Base-by-base conservation (phyloP, 2,329 filamentous ascomycete species). In the Niveomyces coronatus region DNA sequence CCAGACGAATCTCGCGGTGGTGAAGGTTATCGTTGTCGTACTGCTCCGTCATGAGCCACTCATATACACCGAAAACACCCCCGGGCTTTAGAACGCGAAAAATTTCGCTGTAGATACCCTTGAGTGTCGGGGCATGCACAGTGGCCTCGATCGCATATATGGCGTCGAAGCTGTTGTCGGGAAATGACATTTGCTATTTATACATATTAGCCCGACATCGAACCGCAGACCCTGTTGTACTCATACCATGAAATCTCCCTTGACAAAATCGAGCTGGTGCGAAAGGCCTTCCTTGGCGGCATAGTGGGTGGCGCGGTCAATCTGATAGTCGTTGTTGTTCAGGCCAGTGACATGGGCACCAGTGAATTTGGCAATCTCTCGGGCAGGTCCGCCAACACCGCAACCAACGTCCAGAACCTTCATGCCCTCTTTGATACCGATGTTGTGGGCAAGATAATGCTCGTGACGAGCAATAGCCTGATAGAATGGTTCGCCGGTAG, bases 321-420 rank as follows among this genome's bases (percentile, higher is more conserved):
- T 94, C 67, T 96, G 91, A 70, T 98, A 98, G 67, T 95, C 86
- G 64, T 96, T 96, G 78, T 95, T 96, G 78, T 96, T 98, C 59
- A 96, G 67, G 30, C 91, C 91, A 17, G 86, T 82, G 46, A 96
- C 75, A 52, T 95, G 86, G 51, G 77, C 82, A 44, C 85, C 89
- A 9, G 85, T 82, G 67, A 98, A 98, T 66, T 93, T 93, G 65
- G 85, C 85, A 53, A 98, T 96, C 68, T 96, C 88, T 45, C 88
- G 78, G 6, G 89, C 91, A 16, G 91, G 91, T 32, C 91, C 91
- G 53, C 91, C 91, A 39, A 96, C 87, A 73, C 91, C 91, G 54
- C 91, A 98, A 44, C 91, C 91, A 43, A 98, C 91, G 55, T 98
- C 91, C 20, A 98, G 71, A 14, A 96, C 89, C 55, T 77, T 84